Conservation (phyloP, 176 grass and related monocot genomes). For the Urochloa ruziziensis region DNA sequence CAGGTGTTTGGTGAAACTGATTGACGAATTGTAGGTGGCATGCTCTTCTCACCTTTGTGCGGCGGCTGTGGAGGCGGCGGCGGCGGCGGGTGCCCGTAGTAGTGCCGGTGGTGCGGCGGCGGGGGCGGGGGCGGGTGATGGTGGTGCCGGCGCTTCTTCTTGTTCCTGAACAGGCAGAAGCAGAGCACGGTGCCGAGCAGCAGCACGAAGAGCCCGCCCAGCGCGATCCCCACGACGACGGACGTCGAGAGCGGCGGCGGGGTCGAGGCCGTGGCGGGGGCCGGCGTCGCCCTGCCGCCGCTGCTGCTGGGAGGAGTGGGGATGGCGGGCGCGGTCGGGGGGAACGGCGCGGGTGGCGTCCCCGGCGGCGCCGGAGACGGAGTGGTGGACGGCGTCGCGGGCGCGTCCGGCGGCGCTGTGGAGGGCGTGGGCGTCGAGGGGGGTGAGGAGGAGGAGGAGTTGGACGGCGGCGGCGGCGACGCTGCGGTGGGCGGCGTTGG, state of each 20-base stretch:
- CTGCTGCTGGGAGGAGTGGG: neutral
- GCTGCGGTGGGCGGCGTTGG: neutral
- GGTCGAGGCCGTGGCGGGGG: neutral
- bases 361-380: slow-evolving; percentile 10
- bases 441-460: slow-evolving; percentile 13
- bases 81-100: slow-evolving; percentile 52
- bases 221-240: slow-evolving; percentile 54
- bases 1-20: too few relatives aligned
- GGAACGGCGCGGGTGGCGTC: neutral
- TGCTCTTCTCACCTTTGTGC: slow-evolving; percentile 64
- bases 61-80: slow-evolving; percentile 33
- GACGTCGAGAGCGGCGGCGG: slow-evolving; percentile 31
- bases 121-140: slow-evolving; percentile 30
- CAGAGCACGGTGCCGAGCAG: slow-evolving; percentile 60
- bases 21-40: too few relatives aligned
- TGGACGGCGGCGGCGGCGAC: slow-evolving; percentile 20
- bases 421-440: neutral
- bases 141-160: slow-evolving; percentile 34
- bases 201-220: slow-evolving; percentile 50
- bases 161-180: slow-evolving; percentile 60
- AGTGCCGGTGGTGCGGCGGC: slow-evolving; percentile 44
- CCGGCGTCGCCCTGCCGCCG: neutral
- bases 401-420: neutral
- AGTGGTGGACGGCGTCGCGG: slow-evolving; percentile 13
- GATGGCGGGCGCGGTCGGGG: neutral